Percentiles rank a stretch among this genome's conserved stretches.
phyloP scores from a whole-genome alignment of 2,329 filamentous ascomycete genomes.

The Herpomyces periplanetae region DNA sequence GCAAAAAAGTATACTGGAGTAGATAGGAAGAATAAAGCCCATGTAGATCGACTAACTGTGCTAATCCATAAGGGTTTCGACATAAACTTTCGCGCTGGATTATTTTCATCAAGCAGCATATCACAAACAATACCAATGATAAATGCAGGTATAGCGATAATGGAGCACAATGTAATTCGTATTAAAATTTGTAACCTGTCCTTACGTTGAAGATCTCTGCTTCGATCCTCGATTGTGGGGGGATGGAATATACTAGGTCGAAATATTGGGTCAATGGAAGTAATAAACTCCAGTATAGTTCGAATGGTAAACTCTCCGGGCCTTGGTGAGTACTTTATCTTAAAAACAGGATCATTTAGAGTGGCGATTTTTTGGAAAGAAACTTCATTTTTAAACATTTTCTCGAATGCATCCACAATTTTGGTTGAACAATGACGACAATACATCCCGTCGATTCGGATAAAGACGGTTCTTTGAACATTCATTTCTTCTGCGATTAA shows the following conservation, averaged over 20 bases:
- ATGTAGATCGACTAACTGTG: slow-evolving; percentile 28
- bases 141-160: slow-evolving; percentile 41
- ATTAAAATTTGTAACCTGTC: slow-evolving; percentile 26
- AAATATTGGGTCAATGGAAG: slow-evolving; percentile 22
- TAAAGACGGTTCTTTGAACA: slow-evolving; percentile 16
- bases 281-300: slow-evolving; percentile 25
- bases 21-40: slow-evolving; percentile 37
- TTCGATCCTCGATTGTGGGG: slow-evolving; percentile 44
- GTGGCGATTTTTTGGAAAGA: slow-evolving; percentile 16
- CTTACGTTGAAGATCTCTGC: slow-evolving; percentile 24
- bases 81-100: slow-evolving; percentile 19
- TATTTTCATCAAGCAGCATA: slow-evolving; percentile 24
- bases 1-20: slow-evolving; percentile 60
- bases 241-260: slow-evolving; percentile 31
- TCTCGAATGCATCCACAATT: slow-evolving; percentile 6
- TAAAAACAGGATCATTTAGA: slow-evolving; percentile 22
- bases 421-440: slow-evolving; percentile 25
- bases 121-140: slow-evolving; percentile 66
- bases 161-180: slow-evolving; percentile 25
- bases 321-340: slow-evolving; percentile 25
- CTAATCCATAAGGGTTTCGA: slow-evolving; percentile 30
- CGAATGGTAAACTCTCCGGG: slow-evolving; percentile 32
- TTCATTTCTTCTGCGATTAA: slow-evolving; percentile 5
- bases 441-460: slow-evolving; percentile 29
- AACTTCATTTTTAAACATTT: slow-evolving; percentile 10